A percentile compares a stretch with the other conserved stretches of the same genome.
phyloP scores from a whole-genome alignment of 2,329 filamentous ascomycete genomes.

The Pseudogymnoascus sp. region DNA sequence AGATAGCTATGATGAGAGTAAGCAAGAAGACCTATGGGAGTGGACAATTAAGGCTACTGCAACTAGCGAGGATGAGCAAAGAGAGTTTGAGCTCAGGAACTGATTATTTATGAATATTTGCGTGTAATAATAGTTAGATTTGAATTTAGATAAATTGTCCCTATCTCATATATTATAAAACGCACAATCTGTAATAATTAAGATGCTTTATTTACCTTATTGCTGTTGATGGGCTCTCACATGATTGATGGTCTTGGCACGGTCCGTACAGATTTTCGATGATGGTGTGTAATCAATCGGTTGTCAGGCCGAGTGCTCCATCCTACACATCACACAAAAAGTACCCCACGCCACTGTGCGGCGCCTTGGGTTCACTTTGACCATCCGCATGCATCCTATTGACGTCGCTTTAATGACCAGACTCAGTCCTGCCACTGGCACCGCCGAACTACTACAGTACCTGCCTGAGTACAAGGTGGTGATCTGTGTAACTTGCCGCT shows the following conservation, averaged over 20 bases:
- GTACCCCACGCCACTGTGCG: not conserved
- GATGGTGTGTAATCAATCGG: not conserved
- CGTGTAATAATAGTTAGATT: not conserved
- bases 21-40: slow-evolving; percentile 43
- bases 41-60: slow-evolving; percentile 38
- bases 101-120: not conserved
- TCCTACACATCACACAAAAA: not conserved
- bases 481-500: slow-evolving; percentile 21
- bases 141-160: not conserved
- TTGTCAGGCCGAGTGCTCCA: not conserved
- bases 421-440: not conserved
- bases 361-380: not conserved
- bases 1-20: slow-evolving; percentile 36
- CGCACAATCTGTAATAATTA: not conserved
- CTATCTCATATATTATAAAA: not conserved
- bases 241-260: not conserved
- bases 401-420: not conserved
- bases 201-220: not conserved
- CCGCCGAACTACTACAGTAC: slow-evolving; percentile 19
- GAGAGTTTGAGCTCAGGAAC: slow-evolving; percentile 16
- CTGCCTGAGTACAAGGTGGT: slow-evolving; percentile 19
- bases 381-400: not conserved
- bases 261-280: not conserved
- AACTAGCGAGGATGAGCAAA: slow-evolving; percentile 22
- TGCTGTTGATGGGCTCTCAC: not conserved